Evolutionary conservation across 352 stramenopile genomes (phyloP), one percentile per base, ranked within the genome.

Genomic region (Phytophthora kernoviae): DNA sequence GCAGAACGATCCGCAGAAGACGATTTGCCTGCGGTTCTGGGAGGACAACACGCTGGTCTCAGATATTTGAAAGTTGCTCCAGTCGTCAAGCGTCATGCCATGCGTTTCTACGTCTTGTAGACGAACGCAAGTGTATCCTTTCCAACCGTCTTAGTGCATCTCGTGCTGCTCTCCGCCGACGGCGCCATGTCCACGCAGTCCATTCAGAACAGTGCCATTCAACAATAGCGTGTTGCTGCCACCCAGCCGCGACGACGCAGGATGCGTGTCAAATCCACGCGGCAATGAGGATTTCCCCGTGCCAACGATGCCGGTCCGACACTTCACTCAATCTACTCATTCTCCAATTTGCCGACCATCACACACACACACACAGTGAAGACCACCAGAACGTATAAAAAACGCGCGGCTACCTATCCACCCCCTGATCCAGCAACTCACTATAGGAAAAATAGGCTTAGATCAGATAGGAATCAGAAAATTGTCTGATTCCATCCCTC

Each of bases 201-300:
- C 37, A 43, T 43, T 14, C 37, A 17, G 44, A n/a, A 49, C 41
- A 24, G 33, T 26, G 21, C 62, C 62, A 70, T 70, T 72, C 65
- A 74, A 74, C 65, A 74, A 74, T 74, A 44, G 49, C 50, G n/a
- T 34, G 56, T 33, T 62, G 49, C 37, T 48, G 46, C 27, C 30
- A 15, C 5, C 46, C 37, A 27, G 18, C 37, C n/a, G 37, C 12
- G 15, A 20, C 33, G 5, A 14, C 24, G 37, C 55, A n/a, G 6
- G 24, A 30, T 12, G 12, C 12, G 7, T 27, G 30, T 66, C 62
- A 67, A 71, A 61, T 68, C 64, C 43, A 43, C 34, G 30, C 36
- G 49, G 39, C 59, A 55, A 69, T 54, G 49, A 39, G 24, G 27
- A 40, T 5, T n/a, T 27, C 9, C n/a, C 1, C 20, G 30, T 18